Base-by-base conservation (phyloP, 2,329 filamentous ascomycete species). In the Ophiocordyceps camponoti-saundersi region DNA sequence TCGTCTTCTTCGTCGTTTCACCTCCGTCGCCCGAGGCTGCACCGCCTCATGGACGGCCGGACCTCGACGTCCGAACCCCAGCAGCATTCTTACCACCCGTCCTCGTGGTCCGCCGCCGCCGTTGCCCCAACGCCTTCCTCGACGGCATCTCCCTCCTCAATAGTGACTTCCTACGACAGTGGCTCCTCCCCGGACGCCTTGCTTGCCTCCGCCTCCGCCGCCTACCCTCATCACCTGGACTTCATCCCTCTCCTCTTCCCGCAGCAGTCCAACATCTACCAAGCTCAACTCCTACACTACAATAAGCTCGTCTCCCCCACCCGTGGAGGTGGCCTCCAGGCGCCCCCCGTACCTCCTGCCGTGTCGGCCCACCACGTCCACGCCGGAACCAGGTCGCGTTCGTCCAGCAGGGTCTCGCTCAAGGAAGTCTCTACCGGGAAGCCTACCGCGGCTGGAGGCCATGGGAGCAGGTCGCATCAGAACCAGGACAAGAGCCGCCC, bases 241-340 rank as follows among this genome's bases (percentile, higher is more conserved):
- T 65, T 77, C 49, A 64, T 76, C 26, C 75, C 76, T 34, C 69
- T 77, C 51, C 64, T 78, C 54, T 66, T 78, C 48, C 75, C 75
- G 16, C 75, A 78, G 51, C 75, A 79, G 52, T 65, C 71, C 32
- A 74, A 70, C 41, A 65, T 74, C 52, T 77, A 78, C 61, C 73
- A 80, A 56, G 74, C 73, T 47, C 75, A 79, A 61, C 71, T 82
- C 48, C 68, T 76, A 46, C 71, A 79, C 54, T 81, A 81, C 68
- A 81, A 80, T 61, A 75, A 73, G 57, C 74, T 81, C 58, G 71
- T 81, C 53, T 74, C 76, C 46, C 71, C 75, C 44, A 66, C 72
- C 48, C 66, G 75, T 57, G 69, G 63, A 61, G 72, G 72, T 54
- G 72, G 74, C 55, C 62, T 79, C 49, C 75, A 77, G 56, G 68